These are phyloP conservation scores for Hyaloscypha bicolor DNA, from an alignment of 495 filamentous ascomycete genomes.

Conservation along the genomic window DNA sequence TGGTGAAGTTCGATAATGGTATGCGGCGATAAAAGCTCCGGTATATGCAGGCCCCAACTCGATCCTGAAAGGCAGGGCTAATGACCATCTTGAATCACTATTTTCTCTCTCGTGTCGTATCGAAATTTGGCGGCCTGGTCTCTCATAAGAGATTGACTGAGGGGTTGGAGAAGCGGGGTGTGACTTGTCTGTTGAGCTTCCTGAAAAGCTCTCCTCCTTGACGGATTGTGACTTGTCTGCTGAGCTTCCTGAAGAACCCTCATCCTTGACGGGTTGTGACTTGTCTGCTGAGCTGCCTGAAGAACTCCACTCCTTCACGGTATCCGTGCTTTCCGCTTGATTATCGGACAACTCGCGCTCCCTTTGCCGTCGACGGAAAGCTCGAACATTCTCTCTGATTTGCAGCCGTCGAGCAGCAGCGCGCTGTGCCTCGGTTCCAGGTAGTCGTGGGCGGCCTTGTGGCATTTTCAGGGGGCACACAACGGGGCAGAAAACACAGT, in stretches of 20 bases:
- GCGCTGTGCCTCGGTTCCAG: slow-evolving; percentile 17
- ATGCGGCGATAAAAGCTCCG: slow-evolving; percentile 16
- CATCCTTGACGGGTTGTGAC: background rate
- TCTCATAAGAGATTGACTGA: background rate
- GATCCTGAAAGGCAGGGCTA: slow-evolving; percentile 14
- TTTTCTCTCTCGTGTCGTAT: background rate
- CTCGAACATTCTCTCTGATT: slow-evolving; percentile 23
- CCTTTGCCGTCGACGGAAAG: slow-evolving; percentile 15
- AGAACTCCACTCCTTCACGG: background rate
- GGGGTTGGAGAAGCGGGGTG: background rate
- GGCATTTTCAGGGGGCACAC: background rate
- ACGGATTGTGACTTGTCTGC: background rate
- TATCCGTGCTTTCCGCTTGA: background rate
- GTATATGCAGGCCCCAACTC: slow-evolving; percentile 14
- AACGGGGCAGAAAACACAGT: background rate
- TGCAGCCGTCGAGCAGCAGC: slow-evolving; percentile 22
- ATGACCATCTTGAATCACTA: background rate
- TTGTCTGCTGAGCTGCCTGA: background rate
- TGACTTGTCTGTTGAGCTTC: background rate
- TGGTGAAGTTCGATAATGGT: slow-evolving; percentile 7
- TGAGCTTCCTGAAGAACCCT: background rate
- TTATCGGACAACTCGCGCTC: background rate
- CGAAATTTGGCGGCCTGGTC: slow-evolving; percentile 1
- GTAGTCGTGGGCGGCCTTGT: slow-evolving; percentile 5
- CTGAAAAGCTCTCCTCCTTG: background rate